Conservation (phyloP, 257 asterid species). For the Echites panduratus region DNA sequence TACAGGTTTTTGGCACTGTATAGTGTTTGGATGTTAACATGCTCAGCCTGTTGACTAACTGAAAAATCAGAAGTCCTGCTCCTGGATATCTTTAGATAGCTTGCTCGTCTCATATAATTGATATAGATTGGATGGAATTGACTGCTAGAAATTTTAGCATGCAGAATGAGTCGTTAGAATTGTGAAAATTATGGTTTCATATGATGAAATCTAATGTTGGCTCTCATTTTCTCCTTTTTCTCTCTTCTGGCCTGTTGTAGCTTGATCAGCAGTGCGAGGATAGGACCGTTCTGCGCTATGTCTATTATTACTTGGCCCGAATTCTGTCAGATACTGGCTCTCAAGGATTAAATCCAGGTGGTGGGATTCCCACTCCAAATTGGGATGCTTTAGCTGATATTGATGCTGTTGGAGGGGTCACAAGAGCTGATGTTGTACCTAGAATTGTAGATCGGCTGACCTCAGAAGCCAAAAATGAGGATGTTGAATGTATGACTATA, state of each 20-base stretch:
- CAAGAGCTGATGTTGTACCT: constrained; percentile 99
- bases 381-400: constrained; percentile 99
- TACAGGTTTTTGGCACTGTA: background rate
- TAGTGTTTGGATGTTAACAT: background rate
- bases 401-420: constrained; percentile 96
- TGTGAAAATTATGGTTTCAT: background rate
- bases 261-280: constrained; percentile 99
- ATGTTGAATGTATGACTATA: constrained; percentile 64
- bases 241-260: constrained; percentile 40
- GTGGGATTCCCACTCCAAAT: constrained; percentile 99
- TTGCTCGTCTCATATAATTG: background rate
- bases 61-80: background rate
- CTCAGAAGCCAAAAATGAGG: constrained; percentile 89
- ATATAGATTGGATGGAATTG: background rate
- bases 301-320: constrained; percentile 94
- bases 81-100: background rate
- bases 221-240: constrained; percentile 19
- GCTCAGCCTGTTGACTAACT: background rate
- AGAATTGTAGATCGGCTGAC: constrained; percentile 74
- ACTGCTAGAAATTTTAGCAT: background rate
- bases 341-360: constrained; percentile 92
- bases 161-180: constrained; percentile 6
- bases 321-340: constrained; percentile 93
- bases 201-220: constrained; percentile 17
- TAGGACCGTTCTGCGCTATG: constrained; percentile 93